A percentile compares a stretch with the other conserved stretches of the same genome.
Evolutionary conservation across 2,329 filamentous ascomycete species (phyloP).

Genomic region (Pseudogymnoascus sp.): DNA sequence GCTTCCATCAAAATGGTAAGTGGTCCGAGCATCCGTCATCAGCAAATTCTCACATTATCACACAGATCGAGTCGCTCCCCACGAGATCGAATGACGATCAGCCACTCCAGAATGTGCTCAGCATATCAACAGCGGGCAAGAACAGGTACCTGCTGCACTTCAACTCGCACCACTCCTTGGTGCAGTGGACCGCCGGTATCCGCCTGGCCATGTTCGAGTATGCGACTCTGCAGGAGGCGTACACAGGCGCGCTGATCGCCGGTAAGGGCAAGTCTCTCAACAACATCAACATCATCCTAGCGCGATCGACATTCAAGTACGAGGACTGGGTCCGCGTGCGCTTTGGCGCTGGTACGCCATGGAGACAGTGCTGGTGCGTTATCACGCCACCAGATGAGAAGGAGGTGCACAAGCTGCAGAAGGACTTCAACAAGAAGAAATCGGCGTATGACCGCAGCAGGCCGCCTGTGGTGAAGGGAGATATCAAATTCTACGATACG

Average conservation of each 20-base stretch:
- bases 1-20: slow-evolving; percentile 95
- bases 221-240: slow-evolving; percentile 86
- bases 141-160: slow-evolving; percentile 96
- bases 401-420: slow-evolving; percentile 75
- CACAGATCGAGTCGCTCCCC: slow-evolving; percentile 77
- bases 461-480: slow-evolving; percentile 64
- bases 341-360: slow-evolving; percentile 91
- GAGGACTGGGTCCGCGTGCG: slow-evolving; percentile 94
- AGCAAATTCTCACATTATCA: slow-evolving; percentile 18
- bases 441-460: slow-evolving; percentile 72
- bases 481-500: slow-evolving; percentile 91
- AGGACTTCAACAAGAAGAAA: slow-evolving; percentile 70
- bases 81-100: slow-evolving; percentile 70
- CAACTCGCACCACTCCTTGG: slow-evolving; percentile 84
- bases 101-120: slow-evolving; percentile 87
- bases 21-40: slow-evolving; percentile 9
- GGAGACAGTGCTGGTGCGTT: slow-evolving; percentile 95
- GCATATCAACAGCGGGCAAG: slow-evolving; percentile 87
- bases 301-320: slow-evolving; percentile 64
- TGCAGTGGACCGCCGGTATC: slow-evolving; percentile 94
- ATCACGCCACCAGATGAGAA: slow-evolving; percentile 91
- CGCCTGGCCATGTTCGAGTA: slow-evolving; percentile 92
- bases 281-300: slow-evolving; percentile 84
- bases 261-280: slow-evolving; percentile 86
- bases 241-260: slow-evolving; percentile 90